Evolutionary conservation across 2,329 filamentous ascomycete species (phyloP).

Genomic region (Botrytis aclada): DNA sequence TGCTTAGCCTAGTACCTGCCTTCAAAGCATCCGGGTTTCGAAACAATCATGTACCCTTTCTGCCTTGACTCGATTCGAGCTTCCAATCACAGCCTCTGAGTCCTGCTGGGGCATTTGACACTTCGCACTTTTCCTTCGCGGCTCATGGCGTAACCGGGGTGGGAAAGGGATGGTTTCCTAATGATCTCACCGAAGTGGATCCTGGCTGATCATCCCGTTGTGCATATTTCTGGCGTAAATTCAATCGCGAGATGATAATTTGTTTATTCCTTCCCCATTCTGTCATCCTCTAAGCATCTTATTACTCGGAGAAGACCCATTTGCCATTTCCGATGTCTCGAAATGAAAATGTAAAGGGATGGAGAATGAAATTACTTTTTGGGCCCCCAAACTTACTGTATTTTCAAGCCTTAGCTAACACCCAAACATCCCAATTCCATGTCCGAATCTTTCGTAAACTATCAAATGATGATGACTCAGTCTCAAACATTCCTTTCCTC

Average conservation of each 20-base stretch:
- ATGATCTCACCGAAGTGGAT: slow-evolving; percentile 15
- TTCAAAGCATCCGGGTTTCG: neutral
- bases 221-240: slow-evolving; percentile 3
- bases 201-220: slow-evolving; percentile 2
- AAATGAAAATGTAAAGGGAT: neutral
- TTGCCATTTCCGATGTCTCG: neutral
- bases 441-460: neutral
- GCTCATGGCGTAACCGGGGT: neutral
- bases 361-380: neutral
- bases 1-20: neutral
- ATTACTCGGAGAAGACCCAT: neutral
- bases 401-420: neutral
- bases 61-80: slow-evolving; percentile 7
- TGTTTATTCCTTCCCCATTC: neutral
- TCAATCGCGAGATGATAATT: neutral
- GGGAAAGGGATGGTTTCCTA: neutral
- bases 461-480: slow-evolving; percentile 9
- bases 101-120: neutral
- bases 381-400: slow-evolving; percentile 1
- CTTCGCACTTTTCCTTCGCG: neutral
- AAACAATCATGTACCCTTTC: slow-evolving; percentile 2
- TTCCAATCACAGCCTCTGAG: slow-evolving; percentile 11
- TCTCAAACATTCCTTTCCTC: neutral
- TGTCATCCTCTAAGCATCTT: neutral
- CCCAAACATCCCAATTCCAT: neutral